Percentiles rank a stretch among this genome's conserved stretches.
These are phyloP conservation scores for Crithidia bombi DNA, from an alignment of 208 protist genomes.

Conservation along the genomic window DNA sequence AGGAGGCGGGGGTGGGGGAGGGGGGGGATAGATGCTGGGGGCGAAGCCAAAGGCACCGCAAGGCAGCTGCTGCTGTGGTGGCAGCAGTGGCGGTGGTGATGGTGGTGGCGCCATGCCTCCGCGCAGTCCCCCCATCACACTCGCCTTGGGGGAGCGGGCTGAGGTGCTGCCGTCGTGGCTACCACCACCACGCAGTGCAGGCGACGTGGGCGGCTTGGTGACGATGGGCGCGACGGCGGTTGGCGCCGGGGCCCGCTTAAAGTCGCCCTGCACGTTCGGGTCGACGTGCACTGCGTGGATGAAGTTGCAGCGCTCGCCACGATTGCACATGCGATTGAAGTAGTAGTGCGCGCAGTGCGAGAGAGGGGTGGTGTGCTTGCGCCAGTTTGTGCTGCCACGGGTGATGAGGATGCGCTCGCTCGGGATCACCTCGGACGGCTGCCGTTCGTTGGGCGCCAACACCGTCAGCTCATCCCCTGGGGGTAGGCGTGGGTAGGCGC, in stretches of 20 bases:
- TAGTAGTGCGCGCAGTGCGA: conserved; percentile 89
- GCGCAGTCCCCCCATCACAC: neutral
- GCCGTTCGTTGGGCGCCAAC: conserved; percentile 67
- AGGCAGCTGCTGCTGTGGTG: neutral
- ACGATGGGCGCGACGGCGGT: conserved; percentile 39
- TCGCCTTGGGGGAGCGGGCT: neutral
- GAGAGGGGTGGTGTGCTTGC: conserved; percentile 44
- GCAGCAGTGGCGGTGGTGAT: conserved; percentile 12
- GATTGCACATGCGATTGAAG: conserved; percentile 87
- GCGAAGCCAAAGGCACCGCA: conserved; percentile 21
- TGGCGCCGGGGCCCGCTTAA: conserved; percentile 61
- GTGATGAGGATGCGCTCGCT: conserved; percentile 69
- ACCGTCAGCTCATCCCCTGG: conserved; percentile 54
- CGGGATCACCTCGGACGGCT: conserved; percentile 49
- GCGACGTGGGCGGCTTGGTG: neutral
- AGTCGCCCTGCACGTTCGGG: conserved; percentile 61
- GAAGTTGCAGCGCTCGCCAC: conserved; percentile 76
- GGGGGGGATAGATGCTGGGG: conserved; percentile 11
- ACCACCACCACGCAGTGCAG: neutral
- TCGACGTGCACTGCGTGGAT: conserved; percentile 83
- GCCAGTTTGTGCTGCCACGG: conserved; percentile 47
- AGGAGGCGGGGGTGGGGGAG: conserved; percentile 8
- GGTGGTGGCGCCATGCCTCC: neutral
- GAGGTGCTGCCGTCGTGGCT: neutral
- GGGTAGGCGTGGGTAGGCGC: conserved; percentile 65